Evolutionary conservation across 768 basidiomycete genomes (phyloP), one percentile per base, ranked within the genome.

Genomic region (Lentinus brumalis): DNA sequence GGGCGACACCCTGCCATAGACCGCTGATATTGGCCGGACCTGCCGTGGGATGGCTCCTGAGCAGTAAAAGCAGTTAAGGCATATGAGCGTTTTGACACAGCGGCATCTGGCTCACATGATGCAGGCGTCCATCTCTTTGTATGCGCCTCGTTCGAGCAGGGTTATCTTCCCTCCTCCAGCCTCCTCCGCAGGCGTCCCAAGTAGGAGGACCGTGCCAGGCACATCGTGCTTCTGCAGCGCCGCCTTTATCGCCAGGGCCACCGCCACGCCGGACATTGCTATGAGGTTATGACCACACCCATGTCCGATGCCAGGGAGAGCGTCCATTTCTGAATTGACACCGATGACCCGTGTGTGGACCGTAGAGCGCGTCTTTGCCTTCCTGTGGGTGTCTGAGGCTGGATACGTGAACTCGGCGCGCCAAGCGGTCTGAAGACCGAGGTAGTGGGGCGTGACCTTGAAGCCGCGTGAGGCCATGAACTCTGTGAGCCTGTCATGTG

Each of bases 171-270:
- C 93, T 11, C 85, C 89, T 10, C 89, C 88, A 11, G 76, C 75
- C 76, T 94, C 92, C 74, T 94, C 92, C 31, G 87, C 92, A 6
- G 91, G 91, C 14, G 91, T 94, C 49, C 91, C 91, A 9, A 94
- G 79, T 29, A 93, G 79, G 58, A 93, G 76, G 40, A 94, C 75
- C 56, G 81, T 91, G 7, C 89, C 91, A 32, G 85, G 67, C 46
- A 88, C 77, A 66, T 84, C 75, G 70, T 86, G 84, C 54, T 81
- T 77, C 73, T 85, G 76, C 62, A 93, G 70, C 30, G 87, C 90
- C 53, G 84, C 80, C 70, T 87, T 88, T 54, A 92, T 79, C 38
- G 88, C 88, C 56, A 94, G 73, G 32, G 91, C 90, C 46, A 87
- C 77, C 40, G 87, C 92, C 38, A 90, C 84, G 42, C 91, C 91